phyloP scores from a whole-genome alignment of 257 asterid species.

The Plantago ovata region DNA sequence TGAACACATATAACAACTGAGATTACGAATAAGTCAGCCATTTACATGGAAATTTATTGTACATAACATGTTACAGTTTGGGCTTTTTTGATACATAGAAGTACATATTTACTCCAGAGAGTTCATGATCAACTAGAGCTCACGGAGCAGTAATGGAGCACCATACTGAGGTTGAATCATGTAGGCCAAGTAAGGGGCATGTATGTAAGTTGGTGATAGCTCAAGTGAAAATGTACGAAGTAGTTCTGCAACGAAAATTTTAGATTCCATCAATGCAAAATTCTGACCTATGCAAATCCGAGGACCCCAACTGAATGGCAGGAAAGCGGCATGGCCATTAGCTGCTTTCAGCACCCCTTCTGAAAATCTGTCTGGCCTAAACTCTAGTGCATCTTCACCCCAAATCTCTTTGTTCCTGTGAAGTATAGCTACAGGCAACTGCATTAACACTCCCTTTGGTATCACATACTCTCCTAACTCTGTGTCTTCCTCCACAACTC shows the following conservation, averaged over 20 bases:
- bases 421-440: constrained; percentile 14
- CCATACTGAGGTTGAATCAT: constrained; percentile 9
- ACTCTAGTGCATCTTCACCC: constrained; percentile 32
- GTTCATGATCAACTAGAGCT: neutral
- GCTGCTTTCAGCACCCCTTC: constrained; percentile 28
- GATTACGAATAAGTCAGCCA: too few species aligned
- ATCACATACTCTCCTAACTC: constrained; percentile 5
- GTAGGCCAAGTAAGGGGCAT: constrained; percentile 8
- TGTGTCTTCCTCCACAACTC: constrained; percentile 17
- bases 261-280: constrained; percentile 14
- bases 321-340: constrained; percentile 11
- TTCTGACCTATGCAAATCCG: constrained; percentile 28
- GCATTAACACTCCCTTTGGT: constrained; percentile 11
- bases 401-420: constrained; percentile 20
- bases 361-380: constrained; percentile 24
- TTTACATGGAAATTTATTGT: too few species aligned
- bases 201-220: constrained; percentile 4
- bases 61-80: too few species aligned
- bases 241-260: constrained; percentile 1
- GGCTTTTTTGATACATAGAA: too few species aligned
- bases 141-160: constrained; percentile 4
- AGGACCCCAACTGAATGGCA: constrained; percentile 31
- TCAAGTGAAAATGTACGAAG: constrained; percentile 5
- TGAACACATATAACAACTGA: too few species aligned
- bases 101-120: too few species aligned